A percentile compares a stretch with the other conserved stretches of the same genome.
These are phyloP conservation scores for Mycena alexandri DNA, from an alignment of 768 basidiomycete species.

Conservation along the genomic window DNA sequence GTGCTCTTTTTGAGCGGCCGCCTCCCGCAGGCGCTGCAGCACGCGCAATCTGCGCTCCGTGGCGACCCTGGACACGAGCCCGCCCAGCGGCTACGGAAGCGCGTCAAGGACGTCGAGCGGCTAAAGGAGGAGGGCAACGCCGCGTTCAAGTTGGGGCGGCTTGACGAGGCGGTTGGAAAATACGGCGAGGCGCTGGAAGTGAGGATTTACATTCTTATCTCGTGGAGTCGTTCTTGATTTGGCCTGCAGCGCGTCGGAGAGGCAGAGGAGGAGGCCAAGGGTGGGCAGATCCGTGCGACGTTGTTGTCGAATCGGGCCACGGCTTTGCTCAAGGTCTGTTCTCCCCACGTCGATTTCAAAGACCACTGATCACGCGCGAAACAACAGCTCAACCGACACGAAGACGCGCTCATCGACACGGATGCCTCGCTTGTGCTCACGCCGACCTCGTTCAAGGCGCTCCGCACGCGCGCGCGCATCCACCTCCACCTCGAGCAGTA, in stretches of 20 bases:
- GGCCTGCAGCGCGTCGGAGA: slow-evolving; percentile 72
- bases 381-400: slow-evolving; percentile 69
- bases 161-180: slow-evolving; percentile 72
- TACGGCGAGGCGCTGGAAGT: slow-evolving; percentile 83
- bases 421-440: slow-evolving; percentile 73
- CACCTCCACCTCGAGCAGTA: slow-evolving; percentile 80
- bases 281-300: slow-evolving; percentile 85
- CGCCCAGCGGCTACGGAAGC: slow-evolving; percentile 78
- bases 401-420: slow-evolving; percentile 80
- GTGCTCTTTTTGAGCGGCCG: slow-evolving; percentile 82
- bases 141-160: slow-evolving; percentile 73
- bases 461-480: slow-evolving; percentile 88
- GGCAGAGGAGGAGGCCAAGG: slow-evolving; percentile 77
- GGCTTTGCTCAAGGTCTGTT: slow-evolving; percentile 76
- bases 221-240: background rate
- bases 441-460: slow-evolving; percentile 83
- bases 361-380: slow-evolving; percentile 23
- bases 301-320: slow-evolving; percentile 89
- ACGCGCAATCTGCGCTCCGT: slow-evolving; percentile 77
- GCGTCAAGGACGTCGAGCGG: slow-evolving; percentile 85
- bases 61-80: slow-evolving; percentile 82
- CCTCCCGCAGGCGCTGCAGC: slow-evolving; percentile 78
- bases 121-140: slow-evolving; percentile 89
- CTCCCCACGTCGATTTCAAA: slow-evolving; percentile 12
- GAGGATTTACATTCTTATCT: slow-evolving; percentile 33